Evolutionary conservation across 2,329 filamentous ascomycete species (phyloP), one percentile per base, ranked within the genome.

Genomic region (Malbranchea cinnamomea): DNA sequence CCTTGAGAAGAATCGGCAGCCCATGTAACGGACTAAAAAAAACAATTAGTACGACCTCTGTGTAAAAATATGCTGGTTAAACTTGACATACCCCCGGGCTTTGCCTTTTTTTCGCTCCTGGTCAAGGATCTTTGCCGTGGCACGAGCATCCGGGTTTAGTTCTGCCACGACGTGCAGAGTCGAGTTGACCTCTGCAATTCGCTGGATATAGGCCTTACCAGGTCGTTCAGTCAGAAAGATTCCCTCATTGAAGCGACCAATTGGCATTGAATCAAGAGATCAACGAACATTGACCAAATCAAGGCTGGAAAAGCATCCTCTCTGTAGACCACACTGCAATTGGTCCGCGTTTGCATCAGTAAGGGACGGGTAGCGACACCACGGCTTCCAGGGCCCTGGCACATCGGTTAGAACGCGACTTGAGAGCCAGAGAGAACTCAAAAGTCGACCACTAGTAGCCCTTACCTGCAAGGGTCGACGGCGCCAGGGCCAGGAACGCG

Each of bases 1-100:
- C 75, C 48, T 81, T 81, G 38, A 79, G 63, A 0, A 74, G 57
- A 42, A 77, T 76, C 0, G 76, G 76, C 14, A 82, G 75, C 5
- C 76, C 76, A 44, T 81, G 75, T 2, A 81, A 57, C 1, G 67
- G 68, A 0, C 73, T 65, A 6, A 67, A 30, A 1, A 26, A 5
- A 19, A 16, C 16, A 23, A 15, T 19, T 15, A 21, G 9, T 5
- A 12, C 11, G 10, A 14, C n/a, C 11, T 16, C 12, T 25, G 12
- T n/a, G n/a, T n/a, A n/a, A n/a, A n/a, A n/a, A 3, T 12, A 22
- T 8, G 12, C 14, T 22, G 6, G 3, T 4, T 20, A 14, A 26
- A 10, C 15, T 6, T 8, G 6, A 32, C 36, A 11, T 16, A 37
- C 36, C 36, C 36, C 33, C 36, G 62, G 5, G 70, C 45, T 13